Evolutionary conservation across 2,329 filamentous ascomycete genomes (phyloP).

Genomic region (Chlorencoelia australis): DNA sequence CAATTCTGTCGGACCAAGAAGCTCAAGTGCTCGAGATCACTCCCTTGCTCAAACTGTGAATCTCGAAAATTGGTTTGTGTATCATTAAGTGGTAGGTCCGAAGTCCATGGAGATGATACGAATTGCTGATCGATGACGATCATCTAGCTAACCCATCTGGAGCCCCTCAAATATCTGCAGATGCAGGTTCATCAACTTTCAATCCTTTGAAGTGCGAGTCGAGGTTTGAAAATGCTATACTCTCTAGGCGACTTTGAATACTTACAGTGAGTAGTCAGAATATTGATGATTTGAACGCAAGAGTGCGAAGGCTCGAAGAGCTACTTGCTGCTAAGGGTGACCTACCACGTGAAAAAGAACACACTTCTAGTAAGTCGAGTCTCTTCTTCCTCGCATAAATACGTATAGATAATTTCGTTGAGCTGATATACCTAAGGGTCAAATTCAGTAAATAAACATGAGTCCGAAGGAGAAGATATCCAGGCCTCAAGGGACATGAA

Average conservation of each 20-base stretch:
- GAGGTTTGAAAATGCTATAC: background rate
- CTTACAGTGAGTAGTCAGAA: conserved; percentile 11
- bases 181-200: background rate
- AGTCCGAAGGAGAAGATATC: conserved; percentile 3
- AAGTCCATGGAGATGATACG: background rate
- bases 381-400: too few relatives aligned
- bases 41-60: conserved; percentile 21
- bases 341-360: too few relatives aligned
- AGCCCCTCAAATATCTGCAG: too few relatives aligned
- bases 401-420: too few relatives aligned
- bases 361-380: too few relatives aligned
- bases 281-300: conserved; percentile 12
- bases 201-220: background rate
- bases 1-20: conserved; percentile 19
- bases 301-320: conserved; percentile 13
- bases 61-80: conserved; percentile 8
- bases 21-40: conserved; percentile 2
- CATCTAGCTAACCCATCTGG: conserved; percentile 1
- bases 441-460: too few relatives aligned
- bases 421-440: too few relatives aligned
- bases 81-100: background rate
- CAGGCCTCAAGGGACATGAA: conserved; percentile 1
- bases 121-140: background rate
- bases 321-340: conserved; percentile 10
- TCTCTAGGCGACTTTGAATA: too few relatives aligned